These are phyloP conservation scores for Chlorociboria aeruginascens DNA, from an alignment of 495 filamentous ascomycete species.

Conservation along the genomic window DNA sequence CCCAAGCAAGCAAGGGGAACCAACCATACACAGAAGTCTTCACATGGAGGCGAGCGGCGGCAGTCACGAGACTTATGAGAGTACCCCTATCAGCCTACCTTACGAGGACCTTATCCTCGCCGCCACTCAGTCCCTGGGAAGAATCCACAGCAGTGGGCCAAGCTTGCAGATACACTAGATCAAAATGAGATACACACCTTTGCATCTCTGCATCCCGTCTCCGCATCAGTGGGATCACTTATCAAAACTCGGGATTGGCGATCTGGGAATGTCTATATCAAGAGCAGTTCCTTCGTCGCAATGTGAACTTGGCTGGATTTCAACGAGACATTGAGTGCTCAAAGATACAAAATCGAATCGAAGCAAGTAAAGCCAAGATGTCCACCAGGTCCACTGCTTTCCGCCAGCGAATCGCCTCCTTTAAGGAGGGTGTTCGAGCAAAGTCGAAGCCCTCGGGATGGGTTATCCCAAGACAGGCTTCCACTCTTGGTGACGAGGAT, in stretches of 20 bases:
- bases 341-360: slow-evolving; percentile 24
- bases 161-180: slow-evolving; percentile 12
- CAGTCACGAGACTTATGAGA: no score
- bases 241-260: neutral
- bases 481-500: slow-evolving; percentile 27
- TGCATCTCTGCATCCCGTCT: no score
- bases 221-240: no score
- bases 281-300: neutral
- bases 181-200: slow-evolving; percentile 2
- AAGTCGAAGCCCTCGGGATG: slow-evolving; percentile 27
- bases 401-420: slow-evolving; percentile 17
- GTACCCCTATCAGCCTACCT: no score
- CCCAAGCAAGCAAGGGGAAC: no score
- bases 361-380: slow-evolving; percentile 4
- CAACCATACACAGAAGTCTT: no score
- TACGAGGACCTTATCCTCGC: no score
- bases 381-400: slow-evolving; percentile 14
- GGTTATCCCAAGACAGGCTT: slow-evolving; percentile 26
- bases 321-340: slow-evolving; percentile 53
- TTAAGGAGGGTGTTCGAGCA: slow-evolving; percentile 21
- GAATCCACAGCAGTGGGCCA: no score
- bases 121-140: no score
- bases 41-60: no score
- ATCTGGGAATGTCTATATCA: slow-evolving; percentile 14
- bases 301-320: slow-evolving; percentile 44